These are phyloP conservation scores for Aspergillus vadensis DNA, from an alignment of 2,329 filamentous ascomycete species.

Conservation along the genomic window DNA sequence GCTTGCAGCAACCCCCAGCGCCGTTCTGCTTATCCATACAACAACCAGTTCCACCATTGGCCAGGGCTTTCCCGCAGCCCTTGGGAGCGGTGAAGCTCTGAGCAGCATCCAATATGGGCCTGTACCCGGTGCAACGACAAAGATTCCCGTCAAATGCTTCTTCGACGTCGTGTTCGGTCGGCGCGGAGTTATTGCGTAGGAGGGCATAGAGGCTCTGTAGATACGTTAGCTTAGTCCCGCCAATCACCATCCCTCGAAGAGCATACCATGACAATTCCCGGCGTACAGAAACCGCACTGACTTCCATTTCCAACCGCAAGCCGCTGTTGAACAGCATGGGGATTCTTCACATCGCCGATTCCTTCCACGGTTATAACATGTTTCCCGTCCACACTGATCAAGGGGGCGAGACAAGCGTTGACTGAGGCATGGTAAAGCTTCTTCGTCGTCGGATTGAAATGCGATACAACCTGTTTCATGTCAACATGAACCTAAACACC, in stretches of 20 bases:
- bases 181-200: conserved; percentile 77
- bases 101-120: conserved; percentile 90
- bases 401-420: conserved; percentile 90
- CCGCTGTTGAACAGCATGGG: conserved; percentile 87
- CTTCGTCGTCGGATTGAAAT: conserved; percentile 89
- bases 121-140: conserved; percentile 92
- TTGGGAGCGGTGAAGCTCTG: conserved; percentile 71
- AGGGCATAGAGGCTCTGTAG: conserved; percentile 82
- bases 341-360: conserved; percentile 82
- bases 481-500: conserved; percentile 16
- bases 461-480: conserved; percentile 68
- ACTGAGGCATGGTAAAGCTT: conserved; percentile 95
- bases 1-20: conserved; percentile 69
- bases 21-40: conserved; percentile 69
- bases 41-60: conserved; percentile 66
- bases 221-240: conserved; percentile 8
- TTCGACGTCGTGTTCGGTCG: conserved; percentile 81
- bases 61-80: conserved; percentile 57
- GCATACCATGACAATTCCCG: conserved; percentile 85
- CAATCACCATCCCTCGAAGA: not conserved
- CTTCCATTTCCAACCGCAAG: conserved; percentile 90
- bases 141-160: conserved; percentile 97
- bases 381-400: conserved; percentile 93
- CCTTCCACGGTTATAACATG: conserved; percentile 98
- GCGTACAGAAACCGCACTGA: conserved; percentile 94